Evolutionary conservation across 1,284 basidiomycete species (phyloP), one percentile per base, ranked within the genome.

Genomic region (Microstroma glucosiphilum): DNA sequence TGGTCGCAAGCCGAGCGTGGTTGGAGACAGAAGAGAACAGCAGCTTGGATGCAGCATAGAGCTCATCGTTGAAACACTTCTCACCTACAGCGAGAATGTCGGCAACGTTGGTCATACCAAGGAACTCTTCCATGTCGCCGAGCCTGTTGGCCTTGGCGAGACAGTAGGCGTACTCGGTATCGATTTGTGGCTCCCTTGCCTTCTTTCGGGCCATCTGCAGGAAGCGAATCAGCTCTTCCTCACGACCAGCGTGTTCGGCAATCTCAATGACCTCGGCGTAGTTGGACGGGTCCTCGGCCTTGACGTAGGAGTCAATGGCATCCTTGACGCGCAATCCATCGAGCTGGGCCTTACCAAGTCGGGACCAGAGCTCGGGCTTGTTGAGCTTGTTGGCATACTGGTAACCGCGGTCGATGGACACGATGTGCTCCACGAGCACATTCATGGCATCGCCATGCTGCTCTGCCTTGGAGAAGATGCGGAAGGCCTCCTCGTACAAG

Each of bases 201-300:
- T 90, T 88, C 84, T 96, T 98, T 80, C 96, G 88, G n/a, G 96
- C 92, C 96, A 98, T 98, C 81, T 99, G 96, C 25, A 99, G 84
- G 84, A 88, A 99, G 66, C 92, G 88, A 60, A 98, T 93, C 60
- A 99, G 87, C 79, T 98, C 96, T 77, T 98, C 96, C 76, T 97
- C 90, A 82, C 98, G 97, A 77, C 92, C 96, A 12, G 96, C 93
- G 68, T 89, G 91, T 79, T 88, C 89, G 59, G 93, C 87, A 68
- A 97, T 96, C 81, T 99, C 96, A 73, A 96, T 94, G 73, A 98
- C 92, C 81, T 99, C 96, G 26, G 85, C 84, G 75, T 91, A 98
- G 84, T 99, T 98, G 57, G 88, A 87, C 6, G 96, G 90, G 80
- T 99, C 96, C 75, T 92, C 89, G 17, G 96, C 93, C 84, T 96